Percentiles rank a stretch among this genome's conserved stretches.
phyloP scores from a whole-genome alignment of 2,329 filamentous ascomycete genomes.

The Calycina herbarum region DNA sequence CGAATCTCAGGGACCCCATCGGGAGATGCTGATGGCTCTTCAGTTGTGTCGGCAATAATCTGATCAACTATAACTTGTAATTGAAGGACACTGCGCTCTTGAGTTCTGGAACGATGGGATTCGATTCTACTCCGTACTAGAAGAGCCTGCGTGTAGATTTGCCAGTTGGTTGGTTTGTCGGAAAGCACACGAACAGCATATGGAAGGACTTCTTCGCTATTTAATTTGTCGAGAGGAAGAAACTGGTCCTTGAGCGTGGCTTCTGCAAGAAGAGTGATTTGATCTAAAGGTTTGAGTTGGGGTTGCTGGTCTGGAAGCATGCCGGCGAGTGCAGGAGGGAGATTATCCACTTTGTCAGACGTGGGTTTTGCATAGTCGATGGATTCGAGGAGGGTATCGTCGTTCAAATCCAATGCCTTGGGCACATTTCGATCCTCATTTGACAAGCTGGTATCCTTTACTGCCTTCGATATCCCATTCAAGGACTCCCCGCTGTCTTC shows the following conservation, averaged over 20 bases:
- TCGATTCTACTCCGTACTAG: slow-evolving; percentile 89
- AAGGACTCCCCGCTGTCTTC: slow-evolving; percentile 26
- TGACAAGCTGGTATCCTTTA: slow-evolving; percentile 17
- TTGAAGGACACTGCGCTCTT: slow-evolving; percentile 87
- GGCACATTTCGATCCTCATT: slow-evolving; percentile 48
- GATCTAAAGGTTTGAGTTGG: slow-evolving; percentile 77
- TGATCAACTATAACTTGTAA: slow-evolving; percentile 95
- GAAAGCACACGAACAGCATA: slow-evolving; percentile 86
- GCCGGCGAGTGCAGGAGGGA: slow-evolving; percentile 62
- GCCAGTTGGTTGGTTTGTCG: slow-evolving; percentile 94
- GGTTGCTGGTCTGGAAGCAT: slow-evolving; percentile 81
- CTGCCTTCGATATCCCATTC: neutral
- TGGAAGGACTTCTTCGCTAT: slow-evolving; percentile 88
- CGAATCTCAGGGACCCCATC: slow-evolving; percentile 46
- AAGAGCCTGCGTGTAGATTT: slow-evolving; percentile 92
- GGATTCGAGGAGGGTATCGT: slow-evolving; percentile 88
- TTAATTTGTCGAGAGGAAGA: slow-evolving; percentile 79
- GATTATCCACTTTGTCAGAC: slow-evolving; percentile 40
- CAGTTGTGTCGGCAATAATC: slow-evolving; percentile 78
- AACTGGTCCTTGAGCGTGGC: slow-evolving; percentile 85
- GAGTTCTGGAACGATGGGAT: slow-evolving; percentile 79
- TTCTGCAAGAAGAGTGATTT: slow-evolving; percentile 86
- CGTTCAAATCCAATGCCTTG: slow-evolving; percentile 75
- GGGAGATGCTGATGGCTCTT: slow-evolving; percentile 22
- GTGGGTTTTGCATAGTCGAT: slow-evolving; percentile 72